phyloP scores from a whole-genome alignment of 176 grass and related monocot species.

The Oryza meridionalis region DNA sequence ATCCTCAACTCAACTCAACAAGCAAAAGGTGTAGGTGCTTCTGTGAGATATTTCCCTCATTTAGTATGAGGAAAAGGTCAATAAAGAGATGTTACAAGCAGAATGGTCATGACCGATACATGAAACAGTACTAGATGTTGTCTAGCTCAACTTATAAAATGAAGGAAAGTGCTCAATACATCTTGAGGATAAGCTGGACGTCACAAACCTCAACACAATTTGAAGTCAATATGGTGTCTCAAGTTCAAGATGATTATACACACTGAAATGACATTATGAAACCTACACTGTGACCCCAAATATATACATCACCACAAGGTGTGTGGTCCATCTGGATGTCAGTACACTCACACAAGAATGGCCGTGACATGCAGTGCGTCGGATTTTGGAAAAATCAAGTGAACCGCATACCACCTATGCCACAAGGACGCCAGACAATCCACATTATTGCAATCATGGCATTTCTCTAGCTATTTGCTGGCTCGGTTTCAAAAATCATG shows the following conservation, averaged over 20 bases:
- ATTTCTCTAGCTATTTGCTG: no score
- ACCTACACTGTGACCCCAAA: no score
- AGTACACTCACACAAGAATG: background rate
- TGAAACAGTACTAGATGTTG: background rate
- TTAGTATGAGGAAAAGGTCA: background rate
- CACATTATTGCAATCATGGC: no score
- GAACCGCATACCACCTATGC: background rate
- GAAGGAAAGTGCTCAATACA: background rate
- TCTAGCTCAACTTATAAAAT: background rate
- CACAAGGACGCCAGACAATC: background rate
- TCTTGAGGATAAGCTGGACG: background rate
- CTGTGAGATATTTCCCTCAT: background rate
- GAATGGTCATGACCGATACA: background rate
- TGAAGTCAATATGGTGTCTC: background rate
- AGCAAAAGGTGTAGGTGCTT: background rate
- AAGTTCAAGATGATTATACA: background rate
- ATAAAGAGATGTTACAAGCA: background rate
- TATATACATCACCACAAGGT: background rate
- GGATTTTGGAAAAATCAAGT: background rate
- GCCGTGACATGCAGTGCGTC: background rate
- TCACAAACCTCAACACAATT: background rate
- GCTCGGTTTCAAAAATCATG: background rate
- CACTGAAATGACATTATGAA: background rate
- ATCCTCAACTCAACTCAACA: background rate
- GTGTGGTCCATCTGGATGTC: background rate